A percentile compares a stretch with the other conserved stretches of the same genome.
Conservation (phyloP, 495 filamentous ascomycete species). For the Penicillium taxi region DNA sequence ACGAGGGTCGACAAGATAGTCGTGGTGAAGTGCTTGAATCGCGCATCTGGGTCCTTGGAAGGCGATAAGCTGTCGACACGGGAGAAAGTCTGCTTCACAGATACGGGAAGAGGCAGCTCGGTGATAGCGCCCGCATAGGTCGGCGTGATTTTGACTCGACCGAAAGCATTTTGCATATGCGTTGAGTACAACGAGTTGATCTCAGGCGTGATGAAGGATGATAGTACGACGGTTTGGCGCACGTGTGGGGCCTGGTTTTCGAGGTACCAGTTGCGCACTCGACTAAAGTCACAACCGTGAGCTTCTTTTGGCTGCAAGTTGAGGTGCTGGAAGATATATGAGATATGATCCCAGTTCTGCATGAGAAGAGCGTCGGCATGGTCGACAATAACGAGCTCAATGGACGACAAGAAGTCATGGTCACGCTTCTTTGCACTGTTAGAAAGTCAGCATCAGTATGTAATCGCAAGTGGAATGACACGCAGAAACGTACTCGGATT, state of each 20-base stretch:
- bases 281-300: conserved; percentile 89
- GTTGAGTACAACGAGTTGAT: conserved; percentile 69
- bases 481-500: conserved; percentile 42
- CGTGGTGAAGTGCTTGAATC: conserved; percentile 87
- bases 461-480: neutral
- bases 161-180: conserved; percentile 72
- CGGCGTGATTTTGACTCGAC: conserved; percentile 62
- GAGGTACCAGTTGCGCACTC: conserved; percentile 86
- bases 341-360: conserved; percentile 98
- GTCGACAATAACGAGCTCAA: conserved; percentile 84
- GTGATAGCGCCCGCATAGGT: conserved; percentile 59
- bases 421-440: conserved; percentile 64
- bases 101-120: conserved; percentile 55
- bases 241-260: conserved; percentile 72
- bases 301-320: conserved; percentile 84
- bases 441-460: conserved; percentile 8
- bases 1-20: conserved; percentile 67
- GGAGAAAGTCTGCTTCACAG: conserved; percentile 78
- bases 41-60: conserved; percentile 68
- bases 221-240: conserved; percentile 74
- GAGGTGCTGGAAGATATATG: conserved; percentile 82
- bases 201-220: conserved; percentile 81
- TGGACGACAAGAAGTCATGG: conserved; percentile 84
- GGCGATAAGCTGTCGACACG: conserved; percentile 68
- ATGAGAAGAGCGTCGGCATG: conserved; percentile 89